Conservation (phyloP, 169 alveolate genomes). For the Plasmodium billcollinsi region DNA sequence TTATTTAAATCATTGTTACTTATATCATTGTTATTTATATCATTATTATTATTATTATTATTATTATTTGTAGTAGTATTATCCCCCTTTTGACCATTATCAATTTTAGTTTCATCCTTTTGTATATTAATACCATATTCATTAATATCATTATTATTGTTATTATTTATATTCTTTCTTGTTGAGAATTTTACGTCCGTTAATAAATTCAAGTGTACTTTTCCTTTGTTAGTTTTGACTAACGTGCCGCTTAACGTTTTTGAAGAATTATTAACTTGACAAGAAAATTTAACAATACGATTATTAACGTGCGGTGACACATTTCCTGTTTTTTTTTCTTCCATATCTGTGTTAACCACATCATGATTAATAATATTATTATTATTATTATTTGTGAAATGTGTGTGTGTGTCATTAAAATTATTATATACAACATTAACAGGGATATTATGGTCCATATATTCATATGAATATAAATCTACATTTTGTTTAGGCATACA, state of each 20-base stretch:
- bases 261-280: neutral
- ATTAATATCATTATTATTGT: neutral
- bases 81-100: neutral
- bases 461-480: constrained; percentile 6
- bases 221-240: neutral
- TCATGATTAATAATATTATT: constrained; percentile 8
- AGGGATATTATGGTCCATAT: too few species aligned
- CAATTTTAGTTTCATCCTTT: neutral
- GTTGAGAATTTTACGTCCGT: too few species aligned
- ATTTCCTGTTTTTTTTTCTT: neutral
- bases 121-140: neutral
- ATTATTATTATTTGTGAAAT: constrained; percentile 11
- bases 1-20: too few species aligned
- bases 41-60: too few species aligned
- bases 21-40: too few species aligned
- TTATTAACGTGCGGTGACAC: neutral
- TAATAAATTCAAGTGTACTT: too few species aligned
- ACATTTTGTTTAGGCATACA: neutral
- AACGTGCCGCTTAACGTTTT: constrained; percentile 8
- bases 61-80: too few species aligned
- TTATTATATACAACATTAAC: neutral
- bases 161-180: neutral
- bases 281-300: neutral
- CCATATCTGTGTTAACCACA: neutral
- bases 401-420: constrained; percentile 8